Percentiles rank a stretch among this genome's conserved stretches.
These are phyloP conservation scores for Schizosaccharomyces cryophilus DNA, from an alignment of 805 yeast species.

Conservation along the genomic window DNA sequence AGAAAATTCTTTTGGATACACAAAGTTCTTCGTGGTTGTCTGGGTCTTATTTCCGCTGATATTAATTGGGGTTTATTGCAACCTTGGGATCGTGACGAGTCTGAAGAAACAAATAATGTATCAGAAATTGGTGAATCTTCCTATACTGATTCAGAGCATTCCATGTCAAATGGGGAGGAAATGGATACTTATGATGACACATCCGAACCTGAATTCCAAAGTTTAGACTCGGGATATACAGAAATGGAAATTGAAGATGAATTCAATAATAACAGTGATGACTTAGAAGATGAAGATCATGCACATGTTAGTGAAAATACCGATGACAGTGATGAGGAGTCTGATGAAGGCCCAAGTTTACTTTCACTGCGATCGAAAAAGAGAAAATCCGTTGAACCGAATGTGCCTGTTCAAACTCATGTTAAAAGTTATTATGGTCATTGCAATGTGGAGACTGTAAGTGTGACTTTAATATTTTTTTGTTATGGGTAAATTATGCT, in stretches of 20 bases:
- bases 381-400: background rate
- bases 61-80: background rate
- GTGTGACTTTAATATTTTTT: no score
- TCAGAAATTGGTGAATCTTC: no score
- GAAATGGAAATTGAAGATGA: background rate
- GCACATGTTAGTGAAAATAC: background rate
- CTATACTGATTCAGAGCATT: no score
- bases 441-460: background rate
- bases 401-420: background rate
- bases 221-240: no score
- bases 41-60: background rate
- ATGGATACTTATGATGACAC: no score
- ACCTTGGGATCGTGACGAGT: background rate
- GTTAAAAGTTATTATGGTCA: background rate
- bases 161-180: no score
- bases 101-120: background rate
- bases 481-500: no score
- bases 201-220: no score
- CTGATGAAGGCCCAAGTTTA: constrained; percentile 1
- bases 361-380: background rate
- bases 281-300: background rate
- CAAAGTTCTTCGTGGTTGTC: background rate
- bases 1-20: background rate
- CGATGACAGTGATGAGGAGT: constrained; percentile 3
- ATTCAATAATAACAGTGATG: background rate